phyloP scores from a whole-genome alignment of 2,329 filamentous ascomycete genomes.

The Dissoconium aciculare region DNA sequence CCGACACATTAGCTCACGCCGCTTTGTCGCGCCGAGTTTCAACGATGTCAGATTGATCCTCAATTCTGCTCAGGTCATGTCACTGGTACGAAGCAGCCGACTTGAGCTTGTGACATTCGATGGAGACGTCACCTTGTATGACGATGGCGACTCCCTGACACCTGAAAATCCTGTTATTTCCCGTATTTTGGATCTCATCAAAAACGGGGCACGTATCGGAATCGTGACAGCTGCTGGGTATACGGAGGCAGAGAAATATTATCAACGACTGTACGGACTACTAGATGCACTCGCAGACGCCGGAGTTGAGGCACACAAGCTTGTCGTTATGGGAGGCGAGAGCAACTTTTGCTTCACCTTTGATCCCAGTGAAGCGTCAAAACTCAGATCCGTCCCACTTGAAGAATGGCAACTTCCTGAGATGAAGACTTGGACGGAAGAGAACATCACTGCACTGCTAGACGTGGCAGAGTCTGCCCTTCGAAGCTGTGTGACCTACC shows the following conservation, averaged over 20 bases:
- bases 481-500: constrained; percentile 61
- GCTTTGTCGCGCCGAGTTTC: constrained; percentile 92
- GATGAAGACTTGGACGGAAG: constrained; percentile 62
- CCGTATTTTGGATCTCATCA: constrained; percentile 54
- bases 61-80: constrained; percentile 90
- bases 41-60: constrained; percentile 88
- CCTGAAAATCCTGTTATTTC: constrained; percentile 62
- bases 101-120: constrained; percentile 89
- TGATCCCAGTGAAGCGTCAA: constrained; percentile 46
- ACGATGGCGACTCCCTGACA: constrained; percentile 62
- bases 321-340: constrained; percentile 90
- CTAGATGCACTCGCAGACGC: constrained; percentile 61
- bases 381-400: constrained; percentile 51
- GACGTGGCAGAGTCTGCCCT: constrained; percentile 79
- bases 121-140: constrained; percentile 89
- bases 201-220: constrained; percentile 66
- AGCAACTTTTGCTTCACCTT: constrained; percentile 90
- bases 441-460: constrained; percentile 64
- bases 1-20: constrained; percentile 73
- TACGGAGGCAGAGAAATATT: constrained; percentile 73
- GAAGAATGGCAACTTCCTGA: constrained; percentile 60
- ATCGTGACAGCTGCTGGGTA: constrained; percentile 97
- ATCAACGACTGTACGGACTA: constrained; percentile 71
- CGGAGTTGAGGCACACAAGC: constrained; percentile 54
- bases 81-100: constrained; percentile 57